Evolutionary conservation across 140 eudicot species (phyloP), one percentile per base, ranked within the genome.

Genomic region (Cichorium intybus): DNA sequence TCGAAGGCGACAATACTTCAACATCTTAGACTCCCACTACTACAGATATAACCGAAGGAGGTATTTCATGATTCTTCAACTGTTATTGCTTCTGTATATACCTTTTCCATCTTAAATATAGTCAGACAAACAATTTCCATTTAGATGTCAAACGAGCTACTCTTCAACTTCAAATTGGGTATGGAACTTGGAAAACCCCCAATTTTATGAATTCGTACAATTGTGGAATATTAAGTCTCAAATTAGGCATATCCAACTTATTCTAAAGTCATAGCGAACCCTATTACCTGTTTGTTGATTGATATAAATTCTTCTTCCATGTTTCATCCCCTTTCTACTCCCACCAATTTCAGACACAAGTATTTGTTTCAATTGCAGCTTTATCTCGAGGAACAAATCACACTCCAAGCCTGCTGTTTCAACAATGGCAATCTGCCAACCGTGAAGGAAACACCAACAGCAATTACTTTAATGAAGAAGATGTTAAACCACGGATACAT

Each of bases 401-500:
- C 63, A 76, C 89, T 58, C 76, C 86, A 41, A 77, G 83, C 69
- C 87, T 73, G 66, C 68, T 75, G 64, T 78, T 72, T 76, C 70
- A 84, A 21, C 91, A 79, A 31, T 91, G 97, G 97, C 85, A 91
- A 56, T 68, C 87, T 58, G 66, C 96, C 16, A 77, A 52, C 46
- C 86, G 75, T 39, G 86, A 84, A 41, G 85, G 78, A 78, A n/a
- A n/a, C n/a, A n/a, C n/a, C n/a, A n/a, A n/a, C n/a, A 67, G 53
- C 43, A 69, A 43, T 34, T 63, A 47, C 57, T 80, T 60, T 35
- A 72, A 70, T 24, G 85, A 79, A 56, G 84, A 84, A 56, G 95
- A 82, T 28, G 63, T 57, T 26, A 62, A 52, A 24, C 59, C 66
- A 6, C 76, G 68, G 51, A 87, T 53, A 49, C 79, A 73, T 10